Evolutionary conservation across 2,329 filamentous ascomycete genomes (phyloP).

Genomic region (Mycocentrospora acerina): DNA sequence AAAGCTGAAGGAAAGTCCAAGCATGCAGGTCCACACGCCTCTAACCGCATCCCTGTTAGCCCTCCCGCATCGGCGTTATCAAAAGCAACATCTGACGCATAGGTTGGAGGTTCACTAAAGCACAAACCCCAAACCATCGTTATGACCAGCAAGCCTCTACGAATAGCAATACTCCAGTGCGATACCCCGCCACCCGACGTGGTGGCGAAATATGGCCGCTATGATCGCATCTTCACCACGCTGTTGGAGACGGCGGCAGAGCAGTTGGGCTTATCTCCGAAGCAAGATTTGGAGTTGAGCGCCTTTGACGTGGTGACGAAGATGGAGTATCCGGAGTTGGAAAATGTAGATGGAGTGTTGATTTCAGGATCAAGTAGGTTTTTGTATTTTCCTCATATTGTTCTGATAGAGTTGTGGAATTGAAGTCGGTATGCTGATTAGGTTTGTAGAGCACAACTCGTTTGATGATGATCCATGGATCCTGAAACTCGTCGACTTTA

Average conservation of each 20-base stretch:
- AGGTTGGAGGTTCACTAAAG: neutral
- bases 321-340: slow-evolving; percentile 69
- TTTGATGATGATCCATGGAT: slow-evolving; percentile 79
- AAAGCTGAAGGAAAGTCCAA: too few relatives aligned
- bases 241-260: slow-evolving; percentile 55
- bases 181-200: slow-evolving; percentile 72
- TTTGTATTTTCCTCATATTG: too few relatives aligned
- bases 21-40: too few relatives aligned
- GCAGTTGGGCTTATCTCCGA: slow-evolving; percentile 45
- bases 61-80: slow-evolving; percentile 4
- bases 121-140: slow-evolving; percentile 18
- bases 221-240: slow-evolving; percentile 63
- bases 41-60: slow-evolving; percentile 3
- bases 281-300: slow-evolving; percentile 57
- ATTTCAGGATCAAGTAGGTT: slow-evolving; percentile 69
- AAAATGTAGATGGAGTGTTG: slow-evolving; percentile 77
- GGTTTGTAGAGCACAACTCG: slow-evolving; percentile 63
- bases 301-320: slow-evolving; percentile 71
- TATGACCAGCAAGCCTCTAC: slow-evolving; percentile 50
- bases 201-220: slow-evolving; percentile 66
- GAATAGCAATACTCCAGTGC: slow-evolving; percentile 85
- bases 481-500: slow-evolving; percentile 69
- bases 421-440: too few relatives aligned
- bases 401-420: too few relatives aligned
- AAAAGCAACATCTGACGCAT: slow-evolving; percentile 2